Percentiles rank a stretch among this genome's conserved stretches.
Evolutionary conservation across 2,329 filamentous ascomycete genomes (phyloP).

Genomic region (Capronia epimyces): DNA sequence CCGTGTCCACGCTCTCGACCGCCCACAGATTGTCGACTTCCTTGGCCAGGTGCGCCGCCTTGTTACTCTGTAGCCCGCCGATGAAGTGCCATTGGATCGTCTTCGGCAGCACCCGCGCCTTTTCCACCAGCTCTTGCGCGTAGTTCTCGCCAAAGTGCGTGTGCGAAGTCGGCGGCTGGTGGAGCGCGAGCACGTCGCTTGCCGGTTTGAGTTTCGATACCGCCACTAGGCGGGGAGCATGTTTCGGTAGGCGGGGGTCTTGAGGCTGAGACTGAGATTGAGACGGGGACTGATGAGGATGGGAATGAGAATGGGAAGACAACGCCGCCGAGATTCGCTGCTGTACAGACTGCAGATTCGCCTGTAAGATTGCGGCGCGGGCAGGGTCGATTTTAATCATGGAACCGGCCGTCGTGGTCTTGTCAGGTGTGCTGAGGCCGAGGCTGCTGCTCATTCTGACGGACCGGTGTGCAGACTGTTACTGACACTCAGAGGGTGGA

Average conservation of each 20-base stretch:
- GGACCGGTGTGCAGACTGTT: no score
- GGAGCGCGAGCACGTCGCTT: conserved; percentile 80
- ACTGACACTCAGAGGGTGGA: no score
- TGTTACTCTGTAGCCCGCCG: conserved; percentile 85
- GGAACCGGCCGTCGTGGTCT: background rate
- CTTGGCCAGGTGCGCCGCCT: conserved; percentile 77
- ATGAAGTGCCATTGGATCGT: conserved; percentile 94
- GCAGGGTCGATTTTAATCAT: background rate
- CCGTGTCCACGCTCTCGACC: conserved; percentile 81
- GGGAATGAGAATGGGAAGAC: conserved; percentile 20
- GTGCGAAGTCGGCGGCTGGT: conserved; percentile 49
- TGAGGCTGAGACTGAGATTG: background rate
- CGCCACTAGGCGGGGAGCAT: conserved; percentile 65
- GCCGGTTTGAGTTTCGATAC: conserved; percentile 95
- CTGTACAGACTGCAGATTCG: background rate
- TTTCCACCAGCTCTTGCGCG: conserved; percentile 79
- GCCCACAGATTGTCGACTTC: conserved; percentile 84
- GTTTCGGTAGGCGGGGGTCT: background rate
- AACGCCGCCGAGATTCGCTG: conserved; percentile 49
- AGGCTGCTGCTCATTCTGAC: background rate
- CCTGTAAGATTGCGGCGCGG: background rate
- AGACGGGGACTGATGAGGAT: background rate
- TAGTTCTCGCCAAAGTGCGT: conserved; percentile 96
- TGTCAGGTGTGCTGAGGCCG: background rate
- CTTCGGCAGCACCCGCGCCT: conserved; percentile 69